These are phyloP conservation scores for Penicillium canariense DNA, from an alignment of 495 filamentous ascomycete species.

Conservation along the genomic window DNA sequence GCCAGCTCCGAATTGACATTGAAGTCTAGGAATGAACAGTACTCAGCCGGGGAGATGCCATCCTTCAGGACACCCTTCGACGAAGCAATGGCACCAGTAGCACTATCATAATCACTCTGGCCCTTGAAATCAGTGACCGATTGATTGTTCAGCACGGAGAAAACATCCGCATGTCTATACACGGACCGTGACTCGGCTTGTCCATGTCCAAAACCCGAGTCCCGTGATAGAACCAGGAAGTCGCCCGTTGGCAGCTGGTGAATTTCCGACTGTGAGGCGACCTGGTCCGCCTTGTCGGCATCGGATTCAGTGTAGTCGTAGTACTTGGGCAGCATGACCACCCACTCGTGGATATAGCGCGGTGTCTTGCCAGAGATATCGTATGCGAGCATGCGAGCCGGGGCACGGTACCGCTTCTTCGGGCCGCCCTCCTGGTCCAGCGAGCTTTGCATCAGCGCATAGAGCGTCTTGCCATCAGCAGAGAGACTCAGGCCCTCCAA, in stretches of 20 bases:
- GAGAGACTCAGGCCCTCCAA: slow-evolving; percentile 70
- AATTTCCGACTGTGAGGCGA: slow-evolving; percentile 73
- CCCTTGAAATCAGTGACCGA: slow-evolving; percentile 61
- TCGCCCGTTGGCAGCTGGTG: slow-evolving; percentile 58
- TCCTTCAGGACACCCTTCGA: slow-evolving; percentile 53
- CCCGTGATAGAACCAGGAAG: slow-evolving; percentile 71
- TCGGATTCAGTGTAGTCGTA: slow-evolving; percentile 39
- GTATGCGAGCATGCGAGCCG: slow-evolving; percentile 65
- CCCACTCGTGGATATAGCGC: slow-evolving; percentile 60
- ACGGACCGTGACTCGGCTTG: slow-evolving; percentile 49
- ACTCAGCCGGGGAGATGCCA: slow-evolving; percentile 58
- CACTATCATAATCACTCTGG: slow-evolving; percentile 47
- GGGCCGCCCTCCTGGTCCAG: slow-evolving; percentile 64
- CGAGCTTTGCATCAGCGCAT: slow-evolving; percentile 66
- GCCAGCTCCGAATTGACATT: slow-evolving; percentile 68
- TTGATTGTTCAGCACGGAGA: slow-evolving; percentile 57
- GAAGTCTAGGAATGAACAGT: slow-evolving; percentile 71
- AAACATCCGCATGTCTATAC: slow-evolving; percentile 73
- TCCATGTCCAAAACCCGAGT: slow-evolving; percentile 61
- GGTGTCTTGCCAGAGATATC: slow-evolving; percentile 43
- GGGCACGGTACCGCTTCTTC: slow-evolving; percentile 49
- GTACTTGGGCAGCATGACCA: slow-evolving; percentile 64
- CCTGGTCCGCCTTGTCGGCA: slow-evolving; percentile 31
- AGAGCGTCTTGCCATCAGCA: slow-evolving; percentile 63
- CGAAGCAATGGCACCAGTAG: slow-evolving; percentile 50